Evolutionary conservation across 2,329 filamentous ascomycete species (phyloP).

Genomic region (Xylaria polymorpha): DNA sequence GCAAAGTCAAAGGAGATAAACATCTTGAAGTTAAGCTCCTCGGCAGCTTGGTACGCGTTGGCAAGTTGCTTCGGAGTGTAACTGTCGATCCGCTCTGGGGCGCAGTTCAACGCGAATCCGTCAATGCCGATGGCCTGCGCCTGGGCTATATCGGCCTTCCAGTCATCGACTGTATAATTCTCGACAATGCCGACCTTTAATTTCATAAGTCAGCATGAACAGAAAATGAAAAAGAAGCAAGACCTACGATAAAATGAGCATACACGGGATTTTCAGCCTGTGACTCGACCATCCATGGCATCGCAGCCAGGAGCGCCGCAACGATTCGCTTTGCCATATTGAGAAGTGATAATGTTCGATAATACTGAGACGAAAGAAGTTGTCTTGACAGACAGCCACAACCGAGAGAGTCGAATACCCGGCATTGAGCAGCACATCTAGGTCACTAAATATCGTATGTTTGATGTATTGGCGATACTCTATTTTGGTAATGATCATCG

Average conservation of each 20-base stretch:
- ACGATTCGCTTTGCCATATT: conserved; percentile 27
- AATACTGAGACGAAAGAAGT: neutral
- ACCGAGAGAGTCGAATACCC: neutral
- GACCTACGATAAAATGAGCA: conserved; percentile 27
- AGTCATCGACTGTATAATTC: conserved; percentile 35
- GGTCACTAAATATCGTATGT: neutral
- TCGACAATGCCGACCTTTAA: conserved; percentile 33
- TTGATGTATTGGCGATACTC: neutral
- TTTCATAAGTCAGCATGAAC: neutral
- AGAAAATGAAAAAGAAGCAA: neutral
- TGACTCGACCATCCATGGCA: conserved; percentile 31
- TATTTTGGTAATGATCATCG: conserved; percentile 2
- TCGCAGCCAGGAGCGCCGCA: conserved; percentile 25
- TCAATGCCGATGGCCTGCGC: conserved; percentile 34
- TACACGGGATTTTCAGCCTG: conserved; percentile 30
- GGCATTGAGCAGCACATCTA: neutral
- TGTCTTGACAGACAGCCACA: neutral
- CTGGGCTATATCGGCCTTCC: conserved; percentile 33
- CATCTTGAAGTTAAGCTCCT: conserved; percentile 31
- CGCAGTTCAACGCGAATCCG: conserved; percentile 33
- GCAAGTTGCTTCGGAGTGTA: conserved; percentile 34
- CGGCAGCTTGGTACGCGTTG: conserved; percentile 33
- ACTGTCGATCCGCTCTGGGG: conserved; percentile 23
- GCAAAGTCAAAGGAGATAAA: conserved; percentile 37
- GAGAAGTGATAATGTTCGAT: neutral